Evolutionary conservation across 1,284 basidiomycete genomes (phyloP).

Genomic region (Tylopilus sp.): DNA sequence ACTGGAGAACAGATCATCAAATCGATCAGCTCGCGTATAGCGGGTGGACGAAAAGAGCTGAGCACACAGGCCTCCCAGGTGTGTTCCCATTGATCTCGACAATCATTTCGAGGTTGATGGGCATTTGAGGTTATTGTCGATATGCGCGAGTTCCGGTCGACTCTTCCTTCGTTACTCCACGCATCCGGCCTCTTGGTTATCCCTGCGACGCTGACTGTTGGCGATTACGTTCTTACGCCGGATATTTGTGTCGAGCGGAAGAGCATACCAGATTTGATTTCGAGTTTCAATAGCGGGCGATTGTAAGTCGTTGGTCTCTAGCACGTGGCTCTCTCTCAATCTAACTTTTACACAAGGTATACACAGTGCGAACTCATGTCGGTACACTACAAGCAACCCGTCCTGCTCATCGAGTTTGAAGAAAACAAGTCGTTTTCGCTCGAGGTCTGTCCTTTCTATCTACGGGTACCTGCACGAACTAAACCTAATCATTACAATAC

Average conservation of each 20-base stretch:
- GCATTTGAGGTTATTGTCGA: slow-evolving; percentile 83
- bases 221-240: slow-evolving; percentile 94
- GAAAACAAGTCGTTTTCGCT: slow-evolving; percentile 95
- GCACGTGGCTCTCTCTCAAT: not conserved
- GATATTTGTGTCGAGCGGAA: slow-evolving; percentile 97
- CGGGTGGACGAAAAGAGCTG: slow-evolving; percentile 78
- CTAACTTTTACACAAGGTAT: slow-evolving; percentile 55
- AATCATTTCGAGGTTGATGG: not conserved
- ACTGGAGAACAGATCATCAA: slow-evolving; percentile 67
- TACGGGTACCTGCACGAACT: not conserved
- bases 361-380: slow-evolving; percentile 98
- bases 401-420: slow-evolving; percentile 98
- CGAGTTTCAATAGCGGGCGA: slow-evolving; percentile 90
- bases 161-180: slow-evolving; percentile 88
- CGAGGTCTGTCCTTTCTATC: slow-evolving; percentile 53
- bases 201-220: slow-evolving; percentile 90
- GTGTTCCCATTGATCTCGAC: slow-evolving; percentile 17
- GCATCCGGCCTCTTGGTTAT: slow-evolving; percentile 79
- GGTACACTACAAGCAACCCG: slow-evolving; percentile 90
- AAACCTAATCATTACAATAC: slow-evolving; percentile 7
- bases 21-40: slow-evolving; percentile 85
- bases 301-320: slow-evolving; percentile 56
- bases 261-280: slow-evolving; percentile 87
- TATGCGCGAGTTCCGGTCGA: slow-evolving; percentile 94
- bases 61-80: slow-evolving; percentile 73